These are phyloP conservation scores for Sporothrix dimorphospora DNA, from an alignment of 2,329 filamentous ascomycete genomes.

Conservation along the genomic window DNA sequence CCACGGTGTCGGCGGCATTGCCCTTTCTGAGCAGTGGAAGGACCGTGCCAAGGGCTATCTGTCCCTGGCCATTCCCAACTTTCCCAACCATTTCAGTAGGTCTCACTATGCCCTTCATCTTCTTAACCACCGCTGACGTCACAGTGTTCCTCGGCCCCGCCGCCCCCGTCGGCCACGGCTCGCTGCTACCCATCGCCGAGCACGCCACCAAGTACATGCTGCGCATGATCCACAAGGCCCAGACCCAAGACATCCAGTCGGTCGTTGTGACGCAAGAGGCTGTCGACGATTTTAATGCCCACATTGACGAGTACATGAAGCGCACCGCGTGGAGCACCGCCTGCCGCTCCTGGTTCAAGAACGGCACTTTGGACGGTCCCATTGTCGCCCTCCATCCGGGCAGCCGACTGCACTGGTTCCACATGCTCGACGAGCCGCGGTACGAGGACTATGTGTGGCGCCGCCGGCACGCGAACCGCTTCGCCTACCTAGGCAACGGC, in stretches of 20 bases:
- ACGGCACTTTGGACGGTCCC: slow-evolving; percentile 33
- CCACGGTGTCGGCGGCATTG: slow-evolving; percentile 12
- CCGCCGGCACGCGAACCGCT: slow-evolving; percentile 25
- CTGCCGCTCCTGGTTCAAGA: slow-evolving; percentile 39
- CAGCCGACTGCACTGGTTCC: slow-evolving; percentile 35
- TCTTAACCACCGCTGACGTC: background rate
- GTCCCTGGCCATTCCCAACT: background rate
- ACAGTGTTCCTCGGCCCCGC: slow-evolving; percentile 23
- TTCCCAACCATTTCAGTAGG: slow-evolving; percentile 25
- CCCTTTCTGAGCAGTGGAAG: slow-evolving; percentile 30
- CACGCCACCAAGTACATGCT: slow-evolving; percentile 23
- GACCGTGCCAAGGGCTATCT: slow-evolving; percentile 15
- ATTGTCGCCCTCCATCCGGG: slow-evolving; percentile 36
- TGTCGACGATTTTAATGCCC: slow-evolving; percentile 32
- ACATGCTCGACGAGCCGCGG: slow-evolving; percentile 37
- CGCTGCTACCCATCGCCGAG: slow-evolving; percentile 21
- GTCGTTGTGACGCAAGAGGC: background rate
- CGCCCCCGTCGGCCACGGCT: slow-evolving; percentile 24
- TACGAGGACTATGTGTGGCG: slow-evolving; percentile 40
- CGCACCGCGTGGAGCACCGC: slow-evolving; percentile 39
- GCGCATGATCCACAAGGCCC: slow-evolving; percentile 33
- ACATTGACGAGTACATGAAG: slow-evolving; percentile 38
- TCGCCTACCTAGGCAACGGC: slow-evolving; percentile 28
- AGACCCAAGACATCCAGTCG: slow-evolving; percentile 39
- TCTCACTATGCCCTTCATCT: background rate